Base-by-base conservation (phyloP, 2,329 filamentous ascomycete species). In the Metarhizium album region DNA sequence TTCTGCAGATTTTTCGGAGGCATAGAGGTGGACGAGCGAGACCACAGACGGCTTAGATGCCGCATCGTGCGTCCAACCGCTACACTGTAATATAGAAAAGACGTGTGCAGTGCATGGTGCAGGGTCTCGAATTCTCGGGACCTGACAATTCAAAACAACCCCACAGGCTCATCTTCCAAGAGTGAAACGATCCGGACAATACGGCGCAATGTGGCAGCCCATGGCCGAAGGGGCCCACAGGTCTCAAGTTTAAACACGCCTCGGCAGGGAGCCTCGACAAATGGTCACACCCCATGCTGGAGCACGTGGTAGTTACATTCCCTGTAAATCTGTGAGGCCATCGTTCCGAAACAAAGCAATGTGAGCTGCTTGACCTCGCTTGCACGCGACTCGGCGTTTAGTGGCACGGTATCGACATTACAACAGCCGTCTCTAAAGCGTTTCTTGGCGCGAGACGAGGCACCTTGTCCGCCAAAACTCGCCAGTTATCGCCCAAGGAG, bases 1-100 rank as follows among this genome's bases (percentile, higher is more conserved):
- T 22, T 27, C 42, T 42, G 20, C 48, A 42, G 33, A 27, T 18
- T 42, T n/a, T 33, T 33, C 42, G 42, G 45, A 22, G 13, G 31
- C 40, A 20, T 42, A 46, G 29, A 42, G 50, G 42, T 42, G n/a
- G 24, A 42, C 40, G 22, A 29, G n/a, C 29, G 20, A 35, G 37
- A 43, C 43, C 49, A 22, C 22, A 29, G 45, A 22, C 18, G 13
- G 3, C 14, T n/a, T 35, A 33, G 23, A 46, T 22, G 49, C 35
- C 27, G 13, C n/a, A 45, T 23, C 20, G 14, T 45, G 23, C 11
- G 42, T 35, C 16, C 46, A 27, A n/a, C 29, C 43, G 38, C 18
- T 35, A 35, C 42, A 48, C n/a, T 45, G 50, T 48, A 46, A 31
- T 43, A 42, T 24, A 49, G 31, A 5, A 45, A 47, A n/a, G 24